Percentiles rank a stretch among this genome's conserved stretches.
Evolutionary conservation across 2,329 filamentous ascomycete genomes (phyloP).

Genomic region (Aspergillus fijiensis): DNA sequence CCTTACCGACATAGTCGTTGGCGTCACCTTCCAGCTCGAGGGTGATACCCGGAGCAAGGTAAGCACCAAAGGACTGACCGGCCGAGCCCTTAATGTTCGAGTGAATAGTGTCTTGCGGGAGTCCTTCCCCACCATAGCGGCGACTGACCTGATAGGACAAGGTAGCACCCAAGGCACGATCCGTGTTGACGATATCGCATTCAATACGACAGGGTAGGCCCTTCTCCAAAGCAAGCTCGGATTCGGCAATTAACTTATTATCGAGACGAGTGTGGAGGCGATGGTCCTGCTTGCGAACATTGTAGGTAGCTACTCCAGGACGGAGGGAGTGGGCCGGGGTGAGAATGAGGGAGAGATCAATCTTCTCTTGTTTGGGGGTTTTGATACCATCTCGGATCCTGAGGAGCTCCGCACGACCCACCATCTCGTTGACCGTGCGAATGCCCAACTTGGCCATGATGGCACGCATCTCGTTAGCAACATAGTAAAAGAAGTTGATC

Average conservation of each 20-base stretch:
- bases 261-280: slow-evolving; percentile 88
- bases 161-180: slow-evolving; percentile 88
- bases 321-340: slow-evolving; percentile 95
- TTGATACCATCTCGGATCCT: slow-evolving; percentile 85
- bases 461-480: slow-evolving; percentile 90
- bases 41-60: slow-evolving; percentile 87
- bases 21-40: slow-evolving; percentile 92
- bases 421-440: slow-evolving; percentile 96
- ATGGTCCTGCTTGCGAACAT: slow-evolving; percentile 96
- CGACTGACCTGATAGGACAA: slow-evolving; percentile 95
- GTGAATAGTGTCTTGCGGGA: slow-evolving; percentile 91
- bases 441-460: slow-evolving; percentile 97
- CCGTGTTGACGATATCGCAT: slow-evolving; percentile 94
- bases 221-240: slow-evolving; percentile 91
- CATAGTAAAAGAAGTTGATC: slow-evolving; percentile 99
- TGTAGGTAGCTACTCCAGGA: slow-evolving; percentile 93
- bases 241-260: slow-evolving; percentile 96
- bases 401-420: slow-evolving; percentile 83
- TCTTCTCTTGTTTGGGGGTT: slow-evolving; percentile 85
- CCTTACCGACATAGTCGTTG: slow-evolving; percentile 97
- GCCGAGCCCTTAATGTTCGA: slow-evolving; percentile 96
- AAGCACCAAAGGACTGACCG: slow-evolving; percentile 94
- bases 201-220: slow-evolving; percentile 90
- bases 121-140: slow-evolving; percentile 81
- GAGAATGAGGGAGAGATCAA: slow-evolving; percentile 87